These are phyloP conservation scores for Leptomonas pyrrhocoris DNA, from an alignment of 208 protist genomes.

Conservation along the genomic window DNA sequence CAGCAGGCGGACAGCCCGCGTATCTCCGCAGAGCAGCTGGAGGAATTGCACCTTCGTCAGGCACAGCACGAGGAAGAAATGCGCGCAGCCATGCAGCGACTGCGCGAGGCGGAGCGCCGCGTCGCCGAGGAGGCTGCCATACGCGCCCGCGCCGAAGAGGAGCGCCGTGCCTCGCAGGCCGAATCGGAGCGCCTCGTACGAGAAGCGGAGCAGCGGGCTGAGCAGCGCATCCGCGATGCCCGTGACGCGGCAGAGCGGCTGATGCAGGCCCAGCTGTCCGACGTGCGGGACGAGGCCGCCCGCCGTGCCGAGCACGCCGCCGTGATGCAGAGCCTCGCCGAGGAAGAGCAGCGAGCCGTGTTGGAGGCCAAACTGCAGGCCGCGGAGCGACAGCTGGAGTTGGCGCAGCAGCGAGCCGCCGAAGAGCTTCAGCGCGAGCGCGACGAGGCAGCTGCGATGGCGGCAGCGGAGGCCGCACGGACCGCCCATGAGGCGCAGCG, in stretches of 20 bases:
- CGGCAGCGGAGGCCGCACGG: slow-evolving; percentile 46
- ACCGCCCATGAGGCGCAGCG: slow-evolving; percentile 37
- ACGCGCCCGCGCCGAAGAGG: slow-evolving; percentile 36
- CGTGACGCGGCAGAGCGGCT: slow-evolving; percentile 45
- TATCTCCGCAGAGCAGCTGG: slow-evolving; percentile 31
- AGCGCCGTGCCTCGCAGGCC: slow-evolving; percentile 26
- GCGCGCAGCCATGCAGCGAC: slow-evolving; percentile 44
- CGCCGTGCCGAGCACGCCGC: slow-evolving; percentile 50
- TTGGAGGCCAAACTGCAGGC: slow-evolving; percentile 62
- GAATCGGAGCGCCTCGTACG: slow-evolving; percentile 40
- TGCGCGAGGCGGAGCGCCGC: slow-evolving; percentile 62
- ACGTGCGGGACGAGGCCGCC: slow-evolving; percentile 42
- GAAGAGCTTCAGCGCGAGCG: slow-evolving; percentile 45
- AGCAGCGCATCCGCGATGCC: slow-evolving; percentile 52
- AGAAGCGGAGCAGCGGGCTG: slow-evolving; percentile 53
- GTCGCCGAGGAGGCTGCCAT: slow-evolving; percentile 50
- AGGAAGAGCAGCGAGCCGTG: slow-evolving; percentile 52
- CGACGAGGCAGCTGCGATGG: slow-evolving; percentile 45
- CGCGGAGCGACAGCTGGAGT: slow-evolving; percentile 52
- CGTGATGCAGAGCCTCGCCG: slow-evolving; percentile 43
- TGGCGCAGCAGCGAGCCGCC: slow-evolving; percentile 49
- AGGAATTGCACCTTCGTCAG: slow-evolving; percentile 37
- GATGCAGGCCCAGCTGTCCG: slow-evolving; percentile 36
- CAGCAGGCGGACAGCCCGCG: slow-evolving; percentile 3
- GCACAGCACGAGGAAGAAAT: slow-evolving; percentile 43